These are phyloP conservation scores for Ceratocystis lukuohia DNA, from an alignment of 2,329 filamentous ascomycete genomes.

Conservation along the genomic window DNA sequence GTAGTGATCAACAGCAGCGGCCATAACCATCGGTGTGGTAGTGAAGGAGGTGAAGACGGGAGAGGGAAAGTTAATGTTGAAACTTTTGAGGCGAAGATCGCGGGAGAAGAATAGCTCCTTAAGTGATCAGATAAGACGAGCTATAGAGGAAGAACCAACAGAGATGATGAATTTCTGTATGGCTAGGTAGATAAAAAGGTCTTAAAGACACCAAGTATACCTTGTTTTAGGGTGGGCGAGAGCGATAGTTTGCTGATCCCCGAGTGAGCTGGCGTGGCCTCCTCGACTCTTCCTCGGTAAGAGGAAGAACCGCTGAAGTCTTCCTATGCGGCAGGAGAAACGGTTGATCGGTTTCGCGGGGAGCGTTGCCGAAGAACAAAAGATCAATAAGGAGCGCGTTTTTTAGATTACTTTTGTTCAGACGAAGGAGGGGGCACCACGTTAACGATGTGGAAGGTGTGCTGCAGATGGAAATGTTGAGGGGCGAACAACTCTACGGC, in stretches of 20 bases:
- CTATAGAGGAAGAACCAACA: conserved; percentile 16
- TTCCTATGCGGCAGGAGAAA: conserved; percentile 99
- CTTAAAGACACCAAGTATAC: conserved; percentile 22
- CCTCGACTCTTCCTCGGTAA: conserved; percentile 97
- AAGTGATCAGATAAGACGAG: conserved; percentile 17
- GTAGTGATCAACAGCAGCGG: conserved; percentile 44
- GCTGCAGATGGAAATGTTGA: conserved; percentile 56
- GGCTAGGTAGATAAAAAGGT: background rate
- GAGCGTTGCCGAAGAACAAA: conserved; percentile 32
- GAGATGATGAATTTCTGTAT: conserved; percentile 8
- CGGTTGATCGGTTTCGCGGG: conserved; percentile 45
- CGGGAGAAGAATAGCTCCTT: conserved; percentile 14
- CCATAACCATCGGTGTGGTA: conserved; percentile 45
- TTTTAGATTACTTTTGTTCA: conserved; percentile 37
- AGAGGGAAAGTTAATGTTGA: conserved; percentile 2
- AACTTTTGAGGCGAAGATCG: conserved; percentile 10
- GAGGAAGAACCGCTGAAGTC: conserved; percentile 97
- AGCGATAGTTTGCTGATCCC: conserved; percentile 85
- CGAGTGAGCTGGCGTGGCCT: conserved; percentile 87
- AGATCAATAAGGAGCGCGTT: conserved; percentile 40
- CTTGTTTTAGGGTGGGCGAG: conserved; percentile 92
- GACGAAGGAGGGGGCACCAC: conserved; percentile 43
- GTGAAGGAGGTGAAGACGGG: conserved; percentile 16
- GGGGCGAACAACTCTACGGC: conserved; percentile 51
- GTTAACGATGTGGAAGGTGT: conserved; percentile 55